Evolutionary conservation across 1,284 basidiomycete genomes (phyloP).

Genomic region (Entoloma clypeatum): DNA sequence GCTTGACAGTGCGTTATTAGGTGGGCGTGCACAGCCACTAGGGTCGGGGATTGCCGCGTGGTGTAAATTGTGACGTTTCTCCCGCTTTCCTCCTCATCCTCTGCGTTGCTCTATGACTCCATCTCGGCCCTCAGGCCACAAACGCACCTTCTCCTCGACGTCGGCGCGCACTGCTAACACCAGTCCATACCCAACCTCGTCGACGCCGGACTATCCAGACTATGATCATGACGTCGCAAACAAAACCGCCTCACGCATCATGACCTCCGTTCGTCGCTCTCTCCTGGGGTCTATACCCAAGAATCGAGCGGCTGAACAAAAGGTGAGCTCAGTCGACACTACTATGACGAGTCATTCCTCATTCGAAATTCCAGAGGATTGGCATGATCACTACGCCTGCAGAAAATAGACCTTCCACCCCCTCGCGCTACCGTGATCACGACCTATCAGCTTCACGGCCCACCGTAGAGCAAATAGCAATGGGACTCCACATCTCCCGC

Average conservation of each 20-base stretch:
- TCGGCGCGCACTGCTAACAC: conserved; percentile 10
- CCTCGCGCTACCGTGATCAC: conserved; percentile 38
- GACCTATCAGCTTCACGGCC: conserved; percentile 46
- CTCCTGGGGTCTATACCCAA: conserved; percentile 32
- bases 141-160: conserved; percentile 14
- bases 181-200: not conserved
- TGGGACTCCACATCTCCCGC: conserved; percentile 70
- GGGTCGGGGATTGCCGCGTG: too few relatives aligned
- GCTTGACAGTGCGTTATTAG: too few relatives aligned
- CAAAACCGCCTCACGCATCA: conserved; percentile 38
- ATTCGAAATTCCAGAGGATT: conserved; percentile 20
- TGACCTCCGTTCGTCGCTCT: conserved; percentile 42
- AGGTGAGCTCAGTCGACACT: conserved; percentile 21
- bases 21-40: too few relatives aligned
- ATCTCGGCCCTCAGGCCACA: conserved; percentile 19
- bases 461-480: conserved; percentile 68
- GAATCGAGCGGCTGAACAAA: conserved; percentile 29
- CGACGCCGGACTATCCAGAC: conserved; percentile 5
- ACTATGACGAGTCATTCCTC: conserved; percentile 2
- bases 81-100: too few relatives aligned
- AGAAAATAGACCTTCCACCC: conserved; percentile 32
- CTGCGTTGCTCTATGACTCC: too few relatives aligned
- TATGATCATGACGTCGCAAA: conserved; percentile 14
- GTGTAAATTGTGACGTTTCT: too few relatives aligned
- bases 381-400: conserved; percentile 55